Conservation (phyloP, 2,329 filamentous ascomycete genomes). For the Stagonosporopsis vannaccii region DNA sequence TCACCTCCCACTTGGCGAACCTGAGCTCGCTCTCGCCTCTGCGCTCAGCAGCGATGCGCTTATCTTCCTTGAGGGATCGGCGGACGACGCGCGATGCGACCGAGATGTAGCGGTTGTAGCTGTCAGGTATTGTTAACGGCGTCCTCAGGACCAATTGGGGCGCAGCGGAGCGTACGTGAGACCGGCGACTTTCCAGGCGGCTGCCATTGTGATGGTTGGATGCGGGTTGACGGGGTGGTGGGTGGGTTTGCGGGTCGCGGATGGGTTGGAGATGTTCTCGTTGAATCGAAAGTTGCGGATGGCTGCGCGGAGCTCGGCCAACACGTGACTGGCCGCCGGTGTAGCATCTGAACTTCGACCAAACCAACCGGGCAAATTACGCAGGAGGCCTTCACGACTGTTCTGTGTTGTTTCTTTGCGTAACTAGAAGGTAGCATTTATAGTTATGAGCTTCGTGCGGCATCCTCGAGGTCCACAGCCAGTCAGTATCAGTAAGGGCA, state of each 20-base stretch:
- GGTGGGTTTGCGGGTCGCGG: conserved; percentile 33
- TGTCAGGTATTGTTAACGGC: conserved; percentile 54
- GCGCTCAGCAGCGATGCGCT: conserved; percentile 85
- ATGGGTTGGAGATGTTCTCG: conserved; percentile 38
- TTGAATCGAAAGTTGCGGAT: conserved; percentile 40
- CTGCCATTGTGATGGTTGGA: conserved; percentile 77
- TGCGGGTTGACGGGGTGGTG: conserved; percentile 33
- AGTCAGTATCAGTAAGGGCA: no score
- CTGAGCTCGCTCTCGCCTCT: conserved; percentile 87
- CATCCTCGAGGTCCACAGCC: not conserved
- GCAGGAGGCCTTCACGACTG: not conserved
- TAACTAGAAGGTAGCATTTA: not conserved
- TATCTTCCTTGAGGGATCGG: conserved; percentile 95
- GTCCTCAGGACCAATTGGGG: conserved; percentile 21
- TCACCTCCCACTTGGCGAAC: conserved; percentile 95
- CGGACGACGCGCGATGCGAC: conserved; percentile 94
- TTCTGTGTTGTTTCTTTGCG: not conserved
- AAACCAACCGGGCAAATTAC: not conserved
- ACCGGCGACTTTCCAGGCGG: conserved; percentile 98
- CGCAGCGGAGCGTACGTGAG: conserved; percentile 74
- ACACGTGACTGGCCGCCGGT: conserved; percentile 7
- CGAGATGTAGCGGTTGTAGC: conserved; percentile 99
- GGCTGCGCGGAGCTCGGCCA: conserved; percentile 41
- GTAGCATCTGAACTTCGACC: not conserved
- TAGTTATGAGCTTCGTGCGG: not conserved